Evolutionary conservation across 2,329 filamentous ascomycete species (phyloP).

Genomic region (Diaporthe nobilis): DNA sequence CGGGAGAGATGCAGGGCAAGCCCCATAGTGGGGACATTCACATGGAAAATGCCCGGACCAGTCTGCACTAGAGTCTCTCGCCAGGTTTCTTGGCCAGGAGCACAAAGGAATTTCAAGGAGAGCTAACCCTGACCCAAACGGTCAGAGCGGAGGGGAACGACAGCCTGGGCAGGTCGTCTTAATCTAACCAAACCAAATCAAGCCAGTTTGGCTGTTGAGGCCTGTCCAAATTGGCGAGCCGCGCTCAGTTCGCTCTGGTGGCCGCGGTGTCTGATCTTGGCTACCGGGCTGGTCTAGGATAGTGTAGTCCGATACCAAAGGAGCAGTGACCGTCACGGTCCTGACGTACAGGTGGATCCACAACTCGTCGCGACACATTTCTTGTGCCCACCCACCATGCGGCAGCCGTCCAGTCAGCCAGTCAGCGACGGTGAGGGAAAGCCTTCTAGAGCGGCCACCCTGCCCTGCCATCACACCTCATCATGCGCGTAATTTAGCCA

Average conservation of each 20-base stretch:
- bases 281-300: neutral
- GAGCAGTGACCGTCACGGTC: conserved; percentile 16
- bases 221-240: neutral
- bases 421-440: neutral
- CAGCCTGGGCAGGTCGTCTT: conserved; percentile 7
- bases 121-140: conserved; percentile 1
- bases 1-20: conserved; percentile 11
- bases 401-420: conserved; percentile 16
- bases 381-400: conserved; percentile 18
- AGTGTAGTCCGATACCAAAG: neutral
- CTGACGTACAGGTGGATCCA: conserved; percentile 27
- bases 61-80: neutral
- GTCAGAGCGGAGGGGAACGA: conserved; percentile 21
- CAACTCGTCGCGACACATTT: conserved; percentile 20
- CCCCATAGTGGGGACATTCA: conserved; percentile 9
- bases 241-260: conserved; percentile 9
- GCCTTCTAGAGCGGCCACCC: conserved; percentile 14
- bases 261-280: neutral
- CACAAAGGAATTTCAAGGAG: conserved; percentile 8
- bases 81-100: neutral
- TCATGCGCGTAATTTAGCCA: conserved; percentile 34
- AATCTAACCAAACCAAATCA: conserved; percentile 14
- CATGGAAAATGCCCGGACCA: conserved; percentile 12
- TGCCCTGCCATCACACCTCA: conserved; percentile 30
- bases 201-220: neutral